These are phyloP conservation scores for Thermomucor indicae-seudaticae DNA, from an alignment of 371 early-diverging fungal genomes.

Conservation along the genomic window DNA sequence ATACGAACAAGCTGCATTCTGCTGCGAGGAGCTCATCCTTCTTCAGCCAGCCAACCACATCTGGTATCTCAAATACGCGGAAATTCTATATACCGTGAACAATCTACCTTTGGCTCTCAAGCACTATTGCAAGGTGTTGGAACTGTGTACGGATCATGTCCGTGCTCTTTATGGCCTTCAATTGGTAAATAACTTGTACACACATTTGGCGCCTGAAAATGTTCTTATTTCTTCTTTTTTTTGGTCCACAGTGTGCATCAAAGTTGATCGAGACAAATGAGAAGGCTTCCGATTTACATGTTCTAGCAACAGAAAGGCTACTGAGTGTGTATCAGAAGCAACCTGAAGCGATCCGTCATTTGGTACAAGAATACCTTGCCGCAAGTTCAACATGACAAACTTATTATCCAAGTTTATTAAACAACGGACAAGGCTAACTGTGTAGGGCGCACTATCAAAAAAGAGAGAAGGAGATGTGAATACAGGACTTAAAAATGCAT, in stretches of 20 bases:
- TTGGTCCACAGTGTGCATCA: constrained; percentile 24
- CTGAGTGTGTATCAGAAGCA: constrained; percentile 27
- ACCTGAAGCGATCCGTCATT: constrained; percentile 13
- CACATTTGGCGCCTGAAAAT: not conserved
- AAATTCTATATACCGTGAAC: constrained; percentile 70
- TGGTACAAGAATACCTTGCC: constrained; percentile 28
- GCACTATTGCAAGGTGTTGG: constrained; percentile 71
- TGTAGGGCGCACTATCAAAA: no score
- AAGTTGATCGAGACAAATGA: constrained; percentile 34
- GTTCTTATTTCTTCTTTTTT: not conserved
- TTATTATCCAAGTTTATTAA: no score
- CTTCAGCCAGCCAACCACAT: constrained; percentile 81
- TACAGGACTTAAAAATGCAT: no score
- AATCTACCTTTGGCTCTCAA: constrained; percentile 61
- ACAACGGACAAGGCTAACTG: no score
- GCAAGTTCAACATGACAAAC: not conserved
- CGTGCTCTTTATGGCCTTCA: constrained; percentile 77
- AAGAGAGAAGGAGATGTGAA: no score
- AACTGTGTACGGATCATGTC: constrained; percentile 69
- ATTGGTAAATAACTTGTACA: constrained; percentile 56
- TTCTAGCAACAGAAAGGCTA: constrained; percentile 67
- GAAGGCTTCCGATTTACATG: constrained; percentile 48
- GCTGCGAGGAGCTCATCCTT: constrained; percentile 84
- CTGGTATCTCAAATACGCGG: constrained; percentile 85
- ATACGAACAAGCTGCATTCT: constrained; percentile 85